These are phyloP conservation scores for Lactarius quietus DNA, from an alignment of 768 basidiomycete species.

Conservation along the genomic window DNA sequence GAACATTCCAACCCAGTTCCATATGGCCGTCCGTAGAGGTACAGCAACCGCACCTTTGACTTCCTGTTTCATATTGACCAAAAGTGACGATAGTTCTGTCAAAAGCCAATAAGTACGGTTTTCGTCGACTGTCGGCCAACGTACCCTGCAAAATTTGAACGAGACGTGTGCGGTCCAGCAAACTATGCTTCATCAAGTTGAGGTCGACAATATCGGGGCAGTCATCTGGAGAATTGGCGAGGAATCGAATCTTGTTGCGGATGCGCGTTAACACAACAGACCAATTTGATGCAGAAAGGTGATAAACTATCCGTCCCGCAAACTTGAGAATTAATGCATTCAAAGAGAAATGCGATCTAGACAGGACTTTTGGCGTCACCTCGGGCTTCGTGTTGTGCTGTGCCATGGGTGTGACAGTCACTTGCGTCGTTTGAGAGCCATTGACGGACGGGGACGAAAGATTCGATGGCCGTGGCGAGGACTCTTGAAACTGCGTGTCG, in stretches of 20 bases:
- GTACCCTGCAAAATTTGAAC: slow-evolving; percentile 66
- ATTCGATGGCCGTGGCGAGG: slow-evolving; percentile 12
- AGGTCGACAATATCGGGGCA: slow-evolving; percentile 71
- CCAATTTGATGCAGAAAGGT: slow-evolving; percentile 89
- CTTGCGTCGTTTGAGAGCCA: slow-evolving; percentile 27
- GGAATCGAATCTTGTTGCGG: slow-evolving; percentile 60
- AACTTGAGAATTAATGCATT: slow-evolving; percentile 64
- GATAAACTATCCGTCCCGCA: slow-evolving; percentile 77
- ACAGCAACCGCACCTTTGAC: slow-evolving; percentile 68
- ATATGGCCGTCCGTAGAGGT: slow-evolving; percentile 72
- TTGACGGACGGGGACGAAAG: slow-evolving; percentile 23
- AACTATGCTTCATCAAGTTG: slow-evolving; percentile 71
- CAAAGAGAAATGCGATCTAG: slow-evolving; percentile 52
- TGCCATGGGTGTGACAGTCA: slow-evolving; percentile 25
- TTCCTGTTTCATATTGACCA: slow-evolving; percentile 77
- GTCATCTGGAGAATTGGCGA: slow-evolving; percentile 52
- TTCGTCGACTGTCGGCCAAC: slow-evolving; percentile 23
- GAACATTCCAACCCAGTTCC: slow-evolving; percentile 86
- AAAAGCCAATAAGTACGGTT: slow-evolving; percentile 6
- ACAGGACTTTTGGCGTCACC: slow-evolving; percentile 57
- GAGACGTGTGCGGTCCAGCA: slow-evolving; percentile 66
- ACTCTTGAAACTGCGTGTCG: slow-evolving; percentile 1
- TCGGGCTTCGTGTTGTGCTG: slow-evolving; percentile 45
- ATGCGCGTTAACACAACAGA: slow-evolving; percentile 67
- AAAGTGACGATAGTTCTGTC: slow-evolving; percentile 72